phyloP scores from a whole-genome alignment of 306 rosid species.

The Cucumis cinereus region DNA sequence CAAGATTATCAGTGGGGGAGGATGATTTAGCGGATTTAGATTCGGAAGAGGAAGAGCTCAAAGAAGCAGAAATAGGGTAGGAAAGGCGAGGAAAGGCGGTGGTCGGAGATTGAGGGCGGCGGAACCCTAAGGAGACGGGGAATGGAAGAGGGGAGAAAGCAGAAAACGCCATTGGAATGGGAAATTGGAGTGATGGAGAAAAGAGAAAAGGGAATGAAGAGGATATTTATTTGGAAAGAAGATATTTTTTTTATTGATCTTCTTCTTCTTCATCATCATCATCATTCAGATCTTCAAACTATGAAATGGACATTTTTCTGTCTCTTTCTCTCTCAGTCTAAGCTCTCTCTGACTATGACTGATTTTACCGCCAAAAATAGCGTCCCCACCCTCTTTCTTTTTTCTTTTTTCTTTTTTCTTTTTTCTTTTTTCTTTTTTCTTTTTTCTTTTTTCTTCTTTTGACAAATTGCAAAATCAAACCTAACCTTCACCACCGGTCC shows the following conservation, averaged over 20 bases:
- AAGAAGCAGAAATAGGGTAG: slow-evolving; percentile 23
- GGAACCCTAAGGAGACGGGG: slow-evolving; percentile 19
- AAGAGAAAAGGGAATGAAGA: background rate
- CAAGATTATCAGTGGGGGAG: slow-evolving; percentile 12
- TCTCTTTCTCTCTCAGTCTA: background rate
- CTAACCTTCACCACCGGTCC: too few species aligned
- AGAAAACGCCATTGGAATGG: slow-evolving; percentile 46
- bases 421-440: too few species aligned
- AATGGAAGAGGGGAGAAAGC: slow-evolving; percentile 23
- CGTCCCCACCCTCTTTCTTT: too few species aligned
- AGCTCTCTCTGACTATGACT: background rate
- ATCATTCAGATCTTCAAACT: background rate
- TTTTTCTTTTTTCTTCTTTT: too few species aligned
- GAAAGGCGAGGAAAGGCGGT: slow-evolving; percentile 10
- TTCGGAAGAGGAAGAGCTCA: slow-evolving; percentile 52
- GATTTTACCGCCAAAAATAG: background rate
- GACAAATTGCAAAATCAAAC: too few species aligned
- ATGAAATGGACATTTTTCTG: background rate
- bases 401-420: too few species aligned
- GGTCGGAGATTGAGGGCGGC: slow-evolving; percentile 6
- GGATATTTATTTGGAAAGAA: background rate
- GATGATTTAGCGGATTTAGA: slow-evolving; percentile 26
- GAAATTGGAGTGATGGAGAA: background rate
- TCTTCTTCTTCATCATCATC: background rate
- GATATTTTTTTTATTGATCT: slow-evolving; percentile 1